Evolutionary conservation across 257 asterid species (phyloP).

Genomic region (Nicotiana sylvestris): DNA sequence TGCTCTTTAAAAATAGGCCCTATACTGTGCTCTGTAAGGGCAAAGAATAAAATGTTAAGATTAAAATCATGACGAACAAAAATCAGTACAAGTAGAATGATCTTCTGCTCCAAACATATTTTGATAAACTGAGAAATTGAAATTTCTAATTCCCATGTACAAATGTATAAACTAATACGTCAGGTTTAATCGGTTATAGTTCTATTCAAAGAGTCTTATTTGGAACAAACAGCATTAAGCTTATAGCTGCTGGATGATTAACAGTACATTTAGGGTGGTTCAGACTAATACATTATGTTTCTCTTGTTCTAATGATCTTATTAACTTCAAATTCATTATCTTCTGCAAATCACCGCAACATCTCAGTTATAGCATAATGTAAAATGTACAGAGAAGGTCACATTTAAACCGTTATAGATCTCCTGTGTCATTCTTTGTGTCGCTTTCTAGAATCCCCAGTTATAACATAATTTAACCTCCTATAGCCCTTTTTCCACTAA

Average conservation of each 20-base stretch:
- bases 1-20: neutral
- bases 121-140: neutral
- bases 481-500: no score
- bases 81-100: neutral
- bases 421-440: no score
- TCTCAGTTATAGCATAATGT: no score
- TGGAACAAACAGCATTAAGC: neutral
- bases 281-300: no score
- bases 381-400: no score
- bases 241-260: neutral
- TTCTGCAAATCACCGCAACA: no score
- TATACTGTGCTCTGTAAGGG: neutral
- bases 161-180: neutral
- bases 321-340: no score
- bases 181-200: neutral
- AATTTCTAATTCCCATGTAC: neutral
- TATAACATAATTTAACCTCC: no score
- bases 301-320: no score
- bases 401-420: no score
- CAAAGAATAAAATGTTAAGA: neutral
- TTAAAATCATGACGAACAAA: neutral
- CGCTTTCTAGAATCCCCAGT: no score
- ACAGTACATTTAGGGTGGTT: neutral
- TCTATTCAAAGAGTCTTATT: neutral
- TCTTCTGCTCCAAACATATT: neutral